These are phyloP conservation scores for Hyphopichia pseudoburtonii DNA, from an alignment of 1,139 yeast species.

Conservation along the genomic window DNA sequence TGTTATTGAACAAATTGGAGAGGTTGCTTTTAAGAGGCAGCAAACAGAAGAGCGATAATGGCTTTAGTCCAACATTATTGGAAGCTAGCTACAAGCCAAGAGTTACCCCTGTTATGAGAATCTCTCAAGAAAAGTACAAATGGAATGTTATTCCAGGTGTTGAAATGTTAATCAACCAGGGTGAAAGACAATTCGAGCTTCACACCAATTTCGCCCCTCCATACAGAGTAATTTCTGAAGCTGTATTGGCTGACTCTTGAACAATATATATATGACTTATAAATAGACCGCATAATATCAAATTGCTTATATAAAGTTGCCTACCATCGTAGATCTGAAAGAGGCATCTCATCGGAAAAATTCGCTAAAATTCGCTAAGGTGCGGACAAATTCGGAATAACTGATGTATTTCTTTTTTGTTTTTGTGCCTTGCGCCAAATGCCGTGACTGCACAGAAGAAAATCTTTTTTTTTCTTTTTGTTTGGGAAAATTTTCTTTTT, in stretches of 20 bases:
- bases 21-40: constrained; percentile 44
- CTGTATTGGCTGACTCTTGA: constrained; percentile 48
- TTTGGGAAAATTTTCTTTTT: too few species aligned
- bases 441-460: too few species aligned
- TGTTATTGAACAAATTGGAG: constrained; percentile 47
- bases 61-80: constrained; percentile 56
- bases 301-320: neutral
- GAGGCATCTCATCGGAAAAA: constrained; percentile 1
- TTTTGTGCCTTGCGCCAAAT: neutral
- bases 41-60: constrained; percentile 21
- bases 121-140: constrained; percentile 56
- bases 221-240: constrained; percentile 56
- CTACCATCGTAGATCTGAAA: neutral
- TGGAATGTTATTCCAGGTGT: constrained; percentile 87
- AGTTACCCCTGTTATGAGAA: constrained; percentile 77
- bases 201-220: constrained; percentile 77
- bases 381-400: neutral
- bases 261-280: too few species aligned
- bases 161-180: constrained; percentile 91
- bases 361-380: neutral
- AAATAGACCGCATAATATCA: too few species aligned
- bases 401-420: neutral
- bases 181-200: constrained; percentile 76
- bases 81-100: constrained; percentile 95
- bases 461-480: too few species aligned